Conservation (phyloP, 2,329 filamentous ascomycete species). For the Ophiocordyceps robertsii region DNA sequence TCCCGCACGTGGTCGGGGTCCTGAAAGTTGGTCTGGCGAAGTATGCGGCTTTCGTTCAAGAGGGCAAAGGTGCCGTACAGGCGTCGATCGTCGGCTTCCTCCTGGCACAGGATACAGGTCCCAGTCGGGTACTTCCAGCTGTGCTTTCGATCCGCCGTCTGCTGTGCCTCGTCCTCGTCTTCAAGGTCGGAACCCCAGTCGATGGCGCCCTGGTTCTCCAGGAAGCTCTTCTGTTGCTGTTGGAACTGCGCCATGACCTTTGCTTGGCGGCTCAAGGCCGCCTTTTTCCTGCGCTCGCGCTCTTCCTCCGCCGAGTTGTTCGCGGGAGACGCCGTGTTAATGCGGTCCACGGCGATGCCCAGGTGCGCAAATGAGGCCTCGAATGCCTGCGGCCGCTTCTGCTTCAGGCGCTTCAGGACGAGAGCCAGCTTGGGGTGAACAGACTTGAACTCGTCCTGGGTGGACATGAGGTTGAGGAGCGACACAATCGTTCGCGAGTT, state of each 20-base stretch:
- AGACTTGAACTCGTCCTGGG: slow-evolving; percentile 62
- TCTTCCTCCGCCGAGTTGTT: slow-evolving; percentile 55
- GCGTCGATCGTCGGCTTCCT: slow-evolving; percentile 79
- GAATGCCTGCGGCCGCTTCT: slow-evolving; percentile 65
- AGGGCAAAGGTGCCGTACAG: slow-evolving; percentile 91
- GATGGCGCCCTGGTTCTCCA: slow-evolving; percentile 75
- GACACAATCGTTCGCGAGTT: slow-evolving; percentile 49
- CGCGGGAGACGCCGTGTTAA: slow-evolving; percentile 74
- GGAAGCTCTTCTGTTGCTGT: slow-evolving; percentile 88
- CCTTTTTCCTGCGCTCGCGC: slow-evolving; percentile 74
- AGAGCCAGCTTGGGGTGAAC: slow-evolving; percentile 76
- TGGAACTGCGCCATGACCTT: slow-evolving; percentile 97
- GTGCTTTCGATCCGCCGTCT: slow-evolving; percentile 49
- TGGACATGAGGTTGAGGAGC: slow-evolving; percentile 46
- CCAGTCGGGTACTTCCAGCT: slow-evolving; percentile 81
- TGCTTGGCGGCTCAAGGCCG: slow-evolving; percentile 78
- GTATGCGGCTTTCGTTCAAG: slow-evolving; percentile 70
- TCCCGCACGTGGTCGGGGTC: slow-evolving; percentile 78
- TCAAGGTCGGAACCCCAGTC: slow-evolving; percentile 76
- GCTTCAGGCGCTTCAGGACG: slow-evolving; percentile 72
- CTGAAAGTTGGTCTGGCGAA: slow-evolving; percentile 73
- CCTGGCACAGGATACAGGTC: slow-evolving; percentile 92
- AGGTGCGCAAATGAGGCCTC: slow-evolving; percentile 50
- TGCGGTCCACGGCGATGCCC: slow-evolving; percentile 59
- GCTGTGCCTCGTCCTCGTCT: slow-evolving; percentile 48